Conservation (phyloP, 129 eudicot species). For the Erigeron canadensis region DNA sequence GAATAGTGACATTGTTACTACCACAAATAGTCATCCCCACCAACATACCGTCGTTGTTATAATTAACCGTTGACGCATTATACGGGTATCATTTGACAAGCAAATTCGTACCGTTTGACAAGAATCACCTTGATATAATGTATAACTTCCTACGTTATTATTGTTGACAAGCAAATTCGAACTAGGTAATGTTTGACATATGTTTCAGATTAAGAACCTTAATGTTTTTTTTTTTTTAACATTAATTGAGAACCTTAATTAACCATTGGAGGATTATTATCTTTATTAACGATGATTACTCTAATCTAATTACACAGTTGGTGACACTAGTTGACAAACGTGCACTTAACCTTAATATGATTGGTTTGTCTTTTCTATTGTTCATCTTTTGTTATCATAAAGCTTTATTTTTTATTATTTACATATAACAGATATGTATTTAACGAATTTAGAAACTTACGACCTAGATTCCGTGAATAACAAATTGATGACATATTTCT, state of each 20-base stretch:
- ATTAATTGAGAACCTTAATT: constrained; percentile 22
- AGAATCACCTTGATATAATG: too few species aligned
- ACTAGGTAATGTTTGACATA: neutral
- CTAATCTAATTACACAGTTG: constrained; percentile 17
- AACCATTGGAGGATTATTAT: constrained; percentile 1
- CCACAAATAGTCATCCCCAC: too few species aligned
- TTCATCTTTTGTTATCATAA: neutral
- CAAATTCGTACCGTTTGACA: too few species aligned
- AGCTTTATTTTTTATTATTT: neutral
- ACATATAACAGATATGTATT: too few species aligned
- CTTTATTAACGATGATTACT: neutral
- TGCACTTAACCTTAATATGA: constrained; percentile 47
- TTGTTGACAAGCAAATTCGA: neutral
- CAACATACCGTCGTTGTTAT: too few species aligned
- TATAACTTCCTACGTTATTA: neutral
- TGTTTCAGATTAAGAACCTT: neutral
- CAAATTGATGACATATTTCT: neutral
- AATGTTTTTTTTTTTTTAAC: too few species aligned
- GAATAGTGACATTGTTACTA: too few species aligned
- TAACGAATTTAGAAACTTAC: too few species aligned
- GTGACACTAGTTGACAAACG: constrained; percentile 37
- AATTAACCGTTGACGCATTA: too few species aligned
- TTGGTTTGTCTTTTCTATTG: constrained; percentile 58
- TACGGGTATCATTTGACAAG: too few species aligned
- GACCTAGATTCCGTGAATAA: neutral